phyloP scores from a whole-genome alignment of 345 rosid genomes.

The Lepidium africanum region DNA sequence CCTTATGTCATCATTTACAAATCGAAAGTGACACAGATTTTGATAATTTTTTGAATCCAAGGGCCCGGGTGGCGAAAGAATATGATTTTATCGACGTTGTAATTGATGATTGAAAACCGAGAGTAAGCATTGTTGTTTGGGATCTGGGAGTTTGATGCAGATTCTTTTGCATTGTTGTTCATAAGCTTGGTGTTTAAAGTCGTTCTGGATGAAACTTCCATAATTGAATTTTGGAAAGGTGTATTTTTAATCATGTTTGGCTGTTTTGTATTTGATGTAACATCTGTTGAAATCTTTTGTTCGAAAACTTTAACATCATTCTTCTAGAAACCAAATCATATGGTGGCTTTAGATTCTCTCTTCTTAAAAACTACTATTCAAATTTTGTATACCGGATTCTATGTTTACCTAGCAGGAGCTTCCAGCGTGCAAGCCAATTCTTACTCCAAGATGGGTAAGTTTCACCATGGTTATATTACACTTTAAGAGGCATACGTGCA shows the following conservation, averaged over 20 bases:
- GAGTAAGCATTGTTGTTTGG: too few species aligned
- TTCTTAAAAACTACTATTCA: not conserved
- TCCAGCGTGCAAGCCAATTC: constrained; percentile 98
- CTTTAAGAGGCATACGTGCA: not conserved
- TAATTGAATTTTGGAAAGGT: too few species aligned
- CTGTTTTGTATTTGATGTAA: not conserved
- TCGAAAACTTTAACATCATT: too few species aligned
- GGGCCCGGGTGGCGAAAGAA: constrained; percentile 96
- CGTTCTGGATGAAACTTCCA: not conserved
- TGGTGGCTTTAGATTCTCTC: not conserved
- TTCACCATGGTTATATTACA: not conserved
- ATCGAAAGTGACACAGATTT: constrained; percentile 77
- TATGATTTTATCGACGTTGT: too few species aligned
- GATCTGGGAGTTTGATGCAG: constrained; percentile 73
- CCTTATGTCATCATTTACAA: constrained; percentile 27
- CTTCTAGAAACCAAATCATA: too few species aligned
- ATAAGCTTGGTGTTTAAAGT: not conserved
- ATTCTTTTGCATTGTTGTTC: too few species aligned
- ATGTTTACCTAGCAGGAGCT: constrained; percentile 95
- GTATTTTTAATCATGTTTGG: not conserved
- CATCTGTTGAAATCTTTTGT: too few species aligned
- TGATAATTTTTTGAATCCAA: constrained; percentile 79
- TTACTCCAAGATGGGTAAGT: constrained; percentile 88
- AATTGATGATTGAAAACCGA: constrained; percentile 96
- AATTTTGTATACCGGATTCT: constrained; percentile 53